A percentile compares a stretch with the other conserved stretches of the same genome.
Evolutionary conservation across 768 basidiomycete genomes (phyloP).

Genomic region (Pleurotus tuoliensis): DNA sequence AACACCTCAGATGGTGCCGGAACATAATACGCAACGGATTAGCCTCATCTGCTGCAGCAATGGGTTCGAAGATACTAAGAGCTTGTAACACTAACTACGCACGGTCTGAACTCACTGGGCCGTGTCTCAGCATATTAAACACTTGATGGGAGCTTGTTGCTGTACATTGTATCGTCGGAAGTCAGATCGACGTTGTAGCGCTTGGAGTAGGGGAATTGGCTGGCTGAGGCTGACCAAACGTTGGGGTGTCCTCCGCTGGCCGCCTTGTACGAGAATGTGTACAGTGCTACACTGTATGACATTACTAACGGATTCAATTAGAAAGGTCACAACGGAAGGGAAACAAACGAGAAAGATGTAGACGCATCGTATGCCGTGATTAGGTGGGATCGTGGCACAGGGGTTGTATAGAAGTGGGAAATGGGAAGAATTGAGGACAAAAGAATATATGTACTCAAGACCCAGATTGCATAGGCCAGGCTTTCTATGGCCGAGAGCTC

Average conservation of each 20-base stretch:
- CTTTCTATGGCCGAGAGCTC: not conserved
- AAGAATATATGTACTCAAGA: not conserved
- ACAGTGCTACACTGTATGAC: slow-evolving; percentile 10
- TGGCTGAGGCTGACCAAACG: not conserved
- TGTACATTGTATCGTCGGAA: too few relatives aligned
- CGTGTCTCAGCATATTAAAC: too few relatives aligned
- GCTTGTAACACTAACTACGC: too few relatives aligned
- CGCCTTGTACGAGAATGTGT: slow-evolving; percentile 5
- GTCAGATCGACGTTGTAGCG: not conserved
- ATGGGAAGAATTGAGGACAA: not conserved
- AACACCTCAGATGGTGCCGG: too few relatives aligned
- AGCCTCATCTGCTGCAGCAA: too few relatives aligned
- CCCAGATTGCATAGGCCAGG: not conserved
- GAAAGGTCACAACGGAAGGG: not conserved
- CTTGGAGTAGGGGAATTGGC: not conserved
- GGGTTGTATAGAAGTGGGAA: not conserved
- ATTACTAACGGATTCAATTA: slow-evolving; percentile 3
- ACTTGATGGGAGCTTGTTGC: too few relatives aligned
- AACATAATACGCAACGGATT: too few relatives aligned
- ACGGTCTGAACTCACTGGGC: too few relatives aligned
- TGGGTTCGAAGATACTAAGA: too few relatives aligned
- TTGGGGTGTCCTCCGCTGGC: slow-evolving; percentile 12
- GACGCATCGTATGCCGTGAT: slow-evolving; percentile 10
- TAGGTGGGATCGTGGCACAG: slow-evolving; percentile 11
- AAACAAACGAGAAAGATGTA: not conserved